Percentiles rank a stretch among this genome's conserved stretches.
Conservation (phyloP, 495 filamentous ascomycete species). For the Bathelium albidoporum region DNA sequence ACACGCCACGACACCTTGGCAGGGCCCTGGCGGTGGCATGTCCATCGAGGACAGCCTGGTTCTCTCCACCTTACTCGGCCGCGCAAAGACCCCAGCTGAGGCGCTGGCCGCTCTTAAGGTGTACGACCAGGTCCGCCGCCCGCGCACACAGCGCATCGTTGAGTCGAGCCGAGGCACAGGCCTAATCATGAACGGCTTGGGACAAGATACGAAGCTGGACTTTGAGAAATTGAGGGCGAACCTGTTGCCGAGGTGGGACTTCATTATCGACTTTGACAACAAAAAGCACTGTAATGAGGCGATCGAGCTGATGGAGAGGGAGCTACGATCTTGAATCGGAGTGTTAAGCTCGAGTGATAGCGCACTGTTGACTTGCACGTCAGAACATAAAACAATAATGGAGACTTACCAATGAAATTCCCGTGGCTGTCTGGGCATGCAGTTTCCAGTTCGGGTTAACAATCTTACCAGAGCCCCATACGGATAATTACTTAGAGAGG, state of each 20-base stretch:
- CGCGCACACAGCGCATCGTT: conserved; percentile 30
- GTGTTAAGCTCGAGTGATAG: too few species aligned
- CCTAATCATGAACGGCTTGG: conserved; percentile 8
- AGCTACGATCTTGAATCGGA: neutral
- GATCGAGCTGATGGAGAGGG: conserved; percentile 3
- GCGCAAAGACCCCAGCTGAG: conserved; percentile 31
- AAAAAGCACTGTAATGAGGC: conserved; percentile 7
- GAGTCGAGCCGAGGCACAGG: conserved; percentile 37
- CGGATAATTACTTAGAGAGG: too few species aligned
- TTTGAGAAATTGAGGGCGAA: conserved; percentile 7
- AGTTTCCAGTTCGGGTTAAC: too few species aligned
- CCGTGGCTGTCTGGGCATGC: too few species aligned
- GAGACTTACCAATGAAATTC: too few species aligned
- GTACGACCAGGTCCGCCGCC: conserved; percentile 50
- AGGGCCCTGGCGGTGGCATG: conserved; percentile 58
- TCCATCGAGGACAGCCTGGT: conserved; percentile 59
- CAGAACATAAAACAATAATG: too few species aligned
- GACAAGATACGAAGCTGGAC: conserved; percentile 6
- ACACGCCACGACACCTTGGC: conserved; percentile 59
- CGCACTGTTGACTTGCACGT: too few species aligned
- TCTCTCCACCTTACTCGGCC: conserved; percentile 42
- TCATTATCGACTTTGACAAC: conserved; percentile 13
- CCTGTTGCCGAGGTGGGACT: conserved; percentile 8
- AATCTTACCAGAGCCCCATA: too few species aligned
- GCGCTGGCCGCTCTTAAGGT: conserved; percentile 45